Evolutionary conservation across 2,329 filamentous ascomycete species (phyloP), one percentile per base, ranked within the genome.

Genomic region (Verticillium dahliae): DNA sequence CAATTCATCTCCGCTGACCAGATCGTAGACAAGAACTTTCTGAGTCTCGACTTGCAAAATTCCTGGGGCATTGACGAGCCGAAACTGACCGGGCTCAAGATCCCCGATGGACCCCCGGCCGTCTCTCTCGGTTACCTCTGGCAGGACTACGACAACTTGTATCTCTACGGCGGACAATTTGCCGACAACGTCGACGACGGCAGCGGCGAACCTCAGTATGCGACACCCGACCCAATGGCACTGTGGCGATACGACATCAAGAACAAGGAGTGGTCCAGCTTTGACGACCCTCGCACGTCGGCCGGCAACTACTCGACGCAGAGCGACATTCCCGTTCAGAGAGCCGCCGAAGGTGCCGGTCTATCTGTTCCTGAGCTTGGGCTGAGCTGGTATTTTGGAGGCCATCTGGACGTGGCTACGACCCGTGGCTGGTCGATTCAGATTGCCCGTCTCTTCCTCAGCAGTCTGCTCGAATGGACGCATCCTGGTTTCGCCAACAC

Each of bases 311-410:
- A 85, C 67, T 86, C 89, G 0, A 83, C 85, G 27, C 75, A 75
- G 0, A 82, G 78, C 10, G 80, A 80, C 22, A 74, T 81, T 22
- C 74, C 82, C 1, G 80, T 93, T 2, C 86, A 92, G 69, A 80
- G 90, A 56, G 82, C 89, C 2, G 89, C 89, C 1, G 90, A 93
- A 71, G 90, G 90, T 6, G 88, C 90, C 11, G 89, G 89, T 0
- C 74, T 90, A 14, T 89, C 85, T 34, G 85, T 92, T 0, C 85
- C 88, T 0, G 84, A 87, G 60, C 75, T 92, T 0, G 89, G 89
- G 0, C 75, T 88, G 56, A 90, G 88, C 37, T 93, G 86, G 80
- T 93, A 91, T 71, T 93, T 93, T 73, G 90, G 89, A 33, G 90
- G 90, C 0, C 90, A 92, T 72, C 76, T 90, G 6, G 90, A 93